Evolutionary conservation across 441 rosid species (phyloP).

Genomic region (Sinapis alba): DNA sequence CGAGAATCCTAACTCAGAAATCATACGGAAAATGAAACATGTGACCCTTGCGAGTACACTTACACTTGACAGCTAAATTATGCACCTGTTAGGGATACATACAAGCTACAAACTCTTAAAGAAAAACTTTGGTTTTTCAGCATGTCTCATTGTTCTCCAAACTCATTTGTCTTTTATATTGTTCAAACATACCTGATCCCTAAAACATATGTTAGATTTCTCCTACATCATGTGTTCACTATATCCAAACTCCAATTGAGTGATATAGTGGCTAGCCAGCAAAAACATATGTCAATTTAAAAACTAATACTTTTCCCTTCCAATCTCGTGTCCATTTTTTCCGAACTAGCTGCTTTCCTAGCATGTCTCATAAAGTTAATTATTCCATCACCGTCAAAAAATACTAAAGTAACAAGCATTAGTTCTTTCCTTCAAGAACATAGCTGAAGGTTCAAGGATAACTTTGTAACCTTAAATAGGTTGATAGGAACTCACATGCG

Average conservation of each 20-base stretch:
- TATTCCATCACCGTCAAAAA: neutral
- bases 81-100: neutral
- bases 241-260: neutral
- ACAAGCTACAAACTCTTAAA: neutral
- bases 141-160: conserved; percentile 9
- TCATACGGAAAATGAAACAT: neutral
- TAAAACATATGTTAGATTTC: neutral
- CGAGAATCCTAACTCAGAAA: neutral
- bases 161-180: neutral
- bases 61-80: neutral
- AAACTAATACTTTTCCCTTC: neutral
- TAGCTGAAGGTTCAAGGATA: neutral
- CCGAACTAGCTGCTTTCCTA: neutral
- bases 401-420: conserved; percentile 7
- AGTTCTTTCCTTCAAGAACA: neutral
- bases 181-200: neutral
- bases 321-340: neutral
- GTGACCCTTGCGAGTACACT: neutral
- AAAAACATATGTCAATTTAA: neutral
- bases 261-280: neutral
- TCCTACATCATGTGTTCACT: conserved; percentile 1
- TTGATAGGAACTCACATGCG: conserved; percentile 8
- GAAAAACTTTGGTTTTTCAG: neutral
- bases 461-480: neutral
- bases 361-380: conserved; percentile 1